phyloP scores from a whole-genome alignment of 1,284 basidiomycete genomes.

The Ganoderma boninense region DNA sequence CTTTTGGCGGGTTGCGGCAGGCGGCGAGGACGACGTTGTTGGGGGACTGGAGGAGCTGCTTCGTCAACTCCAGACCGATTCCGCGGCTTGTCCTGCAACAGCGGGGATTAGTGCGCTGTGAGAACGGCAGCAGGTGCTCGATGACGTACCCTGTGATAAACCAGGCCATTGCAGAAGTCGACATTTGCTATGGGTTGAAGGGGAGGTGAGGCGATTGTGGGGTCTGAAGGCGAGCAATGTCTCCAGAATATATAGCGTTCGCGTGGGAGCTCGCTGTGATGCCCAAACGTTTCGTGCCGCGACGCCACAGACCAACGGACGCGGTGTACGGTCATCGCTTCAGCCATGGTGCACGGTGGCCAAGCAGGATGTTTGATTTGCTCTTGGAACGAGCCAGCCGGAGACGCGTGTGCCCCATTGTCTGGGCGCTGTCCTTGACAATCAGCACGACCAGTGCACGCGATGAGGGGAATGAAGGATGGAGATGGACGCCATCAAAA shows the following conservation, averaged over 20 bases:
- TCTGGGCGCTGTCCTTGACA: neutral
- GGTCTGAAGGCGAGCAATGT: neutral
- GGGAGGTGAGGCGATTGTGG: neutral
- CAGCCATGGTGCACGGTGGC: too few relatives aligned
- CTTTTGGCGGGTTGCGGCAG: constrained; percentile 44
- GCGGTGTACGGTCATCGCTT: too few relatives aligned
- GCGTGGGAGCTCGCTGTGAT: neutral
- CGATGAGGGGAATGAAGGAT: neutral
- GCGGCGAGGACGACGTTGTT: constrained; percentile 48
- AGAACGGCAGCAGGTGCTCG: neutral
- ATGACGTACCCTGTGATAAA: constrained; percentile 3
- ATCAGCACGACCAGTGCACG: too few relatives aligned
- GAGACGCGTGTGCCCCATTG: neutral
- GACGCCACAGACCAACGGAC: neutral
- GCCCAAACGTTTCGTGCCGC: neutral
- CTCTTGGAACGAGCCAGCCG: neutral
- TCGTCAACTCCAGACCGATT: constrained; percentile 48
- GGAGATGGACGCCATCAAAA: neutral
- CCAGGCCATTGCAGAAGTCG: neutral
- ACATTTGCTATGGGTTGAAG: neutral
- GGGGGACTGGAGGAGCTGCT: constrained; percentile 43
- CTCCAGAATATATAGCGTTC: neutral
- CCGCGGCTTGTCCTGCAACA: constrained; percentile 37
- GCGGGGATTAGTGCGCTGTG: too few relatives aligned
- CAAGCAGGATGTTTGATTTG: neutral